Evolutionary conservation across 2,329 filamentous ascomycete species (phyloP).

Genomic region (Clonostachys sp.): DNA sequence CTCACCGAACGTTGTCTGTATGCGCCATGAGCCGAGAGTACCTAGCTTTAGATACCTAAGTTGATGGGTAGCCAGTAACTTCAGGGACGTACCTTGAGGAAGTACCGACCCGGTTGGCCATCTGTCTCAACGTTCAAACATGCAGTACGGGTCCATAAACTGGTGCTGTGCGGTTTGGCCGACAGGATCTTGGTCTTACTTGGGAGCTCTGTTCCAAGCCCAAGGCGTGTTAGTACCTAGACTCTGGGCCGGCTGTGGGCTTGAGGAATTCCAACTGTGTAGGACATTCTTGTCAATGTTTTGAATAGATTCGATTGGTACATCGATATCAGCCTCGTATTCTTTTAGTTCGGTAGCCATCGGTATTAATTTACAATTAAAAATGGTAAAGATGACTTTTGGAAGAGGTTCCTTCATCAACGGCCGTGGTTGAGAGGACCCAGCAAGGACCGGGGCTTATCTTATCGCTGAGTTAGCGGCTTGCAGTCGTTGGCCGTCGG

Average conservation of each 20-base stretch:
- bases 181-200: background rate
- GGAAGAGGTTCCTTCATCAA: too few species aligned
- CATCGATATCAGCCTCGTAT: background rate
- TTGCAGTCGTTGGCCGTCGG: too few species aligned
- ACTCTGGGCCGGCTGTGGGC: background rate
- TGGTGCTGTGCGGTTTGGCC: conserved; percentile 1
- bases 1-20: background rate
- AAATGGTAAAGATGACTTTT: too few species aligned
- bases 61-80: background rate
- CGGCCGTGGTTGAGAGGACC: too few species aligned
- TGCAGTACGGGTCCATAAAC: conserved; percentile 3
- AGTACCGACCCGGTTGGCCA: background rate
- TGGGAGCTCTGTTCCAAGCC: background rate
- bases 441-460: too few species aligned
- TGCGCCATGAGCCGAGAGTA: background rate
- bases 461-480: too few species aligned
- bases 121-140: background rate
- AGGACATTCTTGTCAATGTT: background rate
- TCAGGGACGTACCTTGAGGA: conserved; percentile 2
- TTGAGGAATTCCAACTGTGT: background rate
- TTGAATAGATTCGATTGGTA: background rate
- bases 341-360: too few species aligned
- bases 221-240: background rate
- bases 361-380: too few species aligned
- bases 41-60: background rate